phyloP scores from a whole-genome alignment of 495 filamentous ascomycete genomes.

The Apodospora peruviana region DNA sequence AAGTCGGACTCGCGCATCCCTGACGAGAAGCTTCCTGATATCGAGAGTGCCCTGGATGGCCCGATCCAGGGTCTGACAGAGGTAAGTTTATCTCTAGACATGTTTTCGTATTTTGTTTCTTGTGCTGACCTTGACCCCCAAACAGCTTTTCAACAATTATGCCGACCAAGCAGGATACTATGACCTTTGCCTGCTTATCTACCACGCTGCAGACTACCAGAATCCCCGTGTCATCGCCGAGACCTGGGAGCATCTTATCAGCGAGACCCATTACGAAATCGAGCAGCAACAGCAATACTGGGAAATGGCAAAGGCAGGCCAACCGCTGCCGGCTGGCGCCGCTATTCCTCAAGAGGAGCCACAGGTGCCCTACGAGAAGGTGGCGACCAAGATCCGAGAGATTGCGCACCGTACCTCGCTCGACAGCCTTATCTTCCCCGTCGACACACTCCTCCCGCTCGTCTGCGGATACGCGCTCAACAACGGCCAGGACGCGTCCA shows the following conservation, averaged over 20 bases:
- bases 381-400: slow-evolving; percentile 66
- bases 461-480: slow-evolving; percentile 74
- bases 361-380: slow-evolving; percentile 67
- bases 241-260: slow-evolving; percentile 80
- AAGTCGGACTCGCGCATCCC: slow-evolving; percentile 64
- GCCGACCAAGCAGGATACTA: slow-evolving; percentile 84
- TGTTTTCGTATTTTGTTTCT: too few species aligned
- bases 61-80: slow-evolving; percentile 65
- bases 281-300: slow-evolving; percentile 39
- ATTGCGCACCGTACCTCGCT: slow-evolving; percentile 75
- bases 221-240: slow-evolving; percentile 72
- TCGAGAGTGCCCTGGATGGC: slow-evolving; percentile 65
- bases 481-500: slow-evolving; percentile 58
- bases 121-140: too few species aligned
- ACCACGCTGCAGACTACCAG: slow-evolving; percentile 79
- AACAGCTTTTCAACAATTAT: slow-evolving; percentile 82
- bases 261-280: slow-evolving; percentile 61
- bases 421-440: slow-evolving; percentile 67
- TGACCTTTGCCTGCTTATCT: slow-evolving; percentile 89
- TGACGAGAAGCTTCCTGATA: slow-evolving; percentile 50
- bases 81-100: too few species aligned
- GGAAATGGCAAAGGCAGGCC: slow-evolving; percentile 13
- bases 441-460: slow-evolving; percentile 55
- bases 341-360: slow-evolving; percentile 19
- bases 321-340: slow-evolving; percentile 7